Evolutionary conservation across 306 rosid genomes (phyloP).

Genomic region (Prosopis cineraria): DNA sequence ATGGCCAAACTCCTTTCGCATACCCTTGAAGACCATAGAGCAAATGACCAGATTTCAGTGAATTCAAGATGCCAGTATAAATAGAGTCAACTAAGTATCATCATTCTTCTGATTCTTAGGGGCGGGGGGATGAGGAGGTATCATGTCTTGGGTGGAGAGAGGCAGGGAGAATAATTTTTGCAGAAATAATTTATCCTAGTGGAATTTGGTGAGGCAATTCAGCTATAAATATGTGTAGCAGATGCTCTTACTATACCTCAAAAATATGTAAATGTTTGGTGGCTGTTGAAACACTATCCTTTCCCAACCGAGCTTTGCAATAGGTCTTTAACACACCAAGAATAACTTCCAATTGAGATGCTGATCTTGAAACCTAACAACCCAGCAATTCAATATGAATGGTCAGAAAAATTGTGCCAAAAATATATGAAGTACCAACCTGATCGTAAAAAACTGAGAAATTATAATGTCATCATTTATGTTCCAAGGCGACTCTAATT

Average conservation of each 20-base stretch:
- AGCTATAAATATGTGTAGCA: constrained; percentile 26
- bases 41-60: constrained; percentile 30
- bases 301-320: constrained; percentile 78
- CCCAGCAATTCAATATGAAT: constrained; percentile 36
- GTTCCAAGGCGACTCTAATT: constrained; percentile 26
- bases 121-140: background rate
- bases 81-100: constrained; percentile 21
- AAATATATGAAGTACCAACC: constrained; percentile 18
- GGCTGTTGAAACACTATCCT: constrained; percentile 62
- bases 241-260: constrained; percentile 59
- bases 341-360: constrained; percentile 89
- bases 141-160: background rate
- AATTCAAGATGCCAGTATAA: background rate
- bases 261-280: constrained; percentile 71
- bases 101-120: background rate
- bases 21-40: constrained; percentile 53
- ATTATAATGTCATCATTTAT: constrained; percentile 26
- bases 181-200: constrained; percentile 14
- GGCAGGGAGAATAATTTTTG: background rate
- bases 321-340: constrained; percentile 83
- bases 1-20: constrained; percentile 93
- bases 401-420: constrained; percentile 23
- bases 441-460: constrained; percentile 28
- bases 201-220: constrained; percentile 20
- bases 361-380: constrained; percentile 68